Evolutionary conservation across 345 rosid genomes (phyloP), one percentile per base, ranked within the genome.

Genomic region (Erodium maritimum): DNA sequence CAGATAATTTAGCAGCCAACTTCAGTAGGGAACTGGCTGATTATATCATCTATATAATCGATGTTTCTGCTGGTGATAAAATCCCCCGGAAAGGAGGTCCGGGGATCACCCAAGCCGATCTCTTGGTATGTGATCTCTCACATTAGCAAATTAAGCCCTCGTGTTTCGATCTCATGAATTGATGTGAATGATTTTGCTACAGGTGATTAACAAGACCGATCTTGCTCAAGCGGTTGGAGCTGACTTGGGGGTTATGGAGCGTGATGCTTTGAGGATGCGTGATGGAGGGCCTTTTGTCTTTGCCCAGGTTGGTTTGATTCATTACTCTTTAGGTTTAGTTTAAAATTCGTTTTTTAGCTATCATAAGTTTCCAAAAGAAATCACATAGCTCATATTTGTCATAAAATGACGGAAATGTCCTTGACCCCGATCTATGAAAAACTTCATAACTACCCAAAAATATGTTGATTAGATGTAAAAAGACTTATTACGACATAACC

Each of bases 1-100:
- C 91, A 91, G 95, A 93, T 79, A 93, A 93, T 55, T 64, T 93
- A 46, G 96, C 95, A 67, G 99, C 97, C 48, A 89, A 93, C 74
- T 93, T 93, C 82, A 93, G 96, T 56, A 79, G 96, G 68, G 99
- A 93, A 60, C 77, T 93, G 54, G 96, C 96, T 18, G 96, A 93
- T 75, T 89, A 86, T 58, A 89, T 93, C 55, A 89, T 89, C 57
- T 93, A 93, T 60, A 87, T 93, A 64, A 93, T 93, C 6, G 99
- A 89, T 71, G 99, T 93, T 17, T 93, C 94, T 11, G 96, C 64
- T 21, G 95, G 96, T 69, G 99, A 93, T 58, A 93, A 93, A 68
- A 93, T 89, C 23, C 99, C 99, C 3, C 83, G 95, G 52, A 93
- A 89, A 74, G 95, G 96, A 29, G 96, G 99, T 65, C 96, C 96